These are phyloP conservation scores for Termitomyces sp. DNA, from an alignment of 768 basidiomycete species.

Conservation along the genomic window DNA sequence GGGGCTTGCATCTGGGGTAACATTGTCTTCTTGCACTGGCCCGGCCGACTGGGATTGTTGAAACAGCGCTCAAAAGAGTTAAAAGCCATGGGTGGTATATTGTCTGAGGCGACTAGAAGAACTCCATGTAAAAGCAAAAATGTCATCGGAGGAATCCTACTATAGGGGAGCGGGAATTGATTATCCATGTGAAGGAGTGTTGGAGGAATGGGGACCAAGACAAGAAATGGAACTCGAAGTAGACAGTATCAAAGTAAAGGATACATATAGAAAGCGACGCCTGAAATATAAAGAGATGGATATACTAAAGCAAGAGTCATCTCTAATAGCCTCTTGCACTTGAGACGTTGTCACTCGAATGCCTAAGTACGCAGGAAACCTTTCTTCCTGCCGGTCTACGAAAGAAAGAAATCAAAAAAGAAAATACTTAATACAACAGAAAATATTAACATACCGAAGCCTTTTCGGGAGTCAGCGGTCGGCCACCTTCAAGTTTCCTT, in stretches of 20 bases:
- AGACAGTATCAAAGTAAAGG: constrained; percentile 29
- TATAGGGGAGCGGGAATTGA: constrained; percentile 44
- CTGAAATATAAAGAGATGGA: constrained; percentile 19
- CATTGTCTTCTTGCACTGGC: not conserved
- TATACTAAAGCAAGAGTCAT: constrained; percentile 23
- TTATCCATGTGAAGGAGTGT: constrained; percentile 60
- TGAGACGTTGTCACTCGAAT: constrained; percentile 13
- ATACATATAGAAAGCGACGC: constrained; percentile 30
- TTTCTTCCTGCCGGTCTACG: constrained; percentile 62
- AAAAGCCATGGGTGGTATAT: constrained; percentile 37
- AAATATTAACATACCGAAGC: constrained; percentile 51
- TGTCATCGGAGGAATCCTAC: constrained; percentile 40
- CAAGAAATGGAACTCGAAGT: constrained; percentile 26
- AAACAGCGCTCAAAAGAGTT: constrained; percentile 7
- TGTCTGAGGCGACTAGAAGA: constrained; percentile 27
- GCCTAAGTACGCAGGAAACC: constrained; percentile 67
- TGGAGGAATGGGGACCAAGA: constrained; percentile 47
- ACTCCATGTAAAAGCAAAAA: constrained; percentile 40
- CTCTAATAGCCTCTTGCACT: constrained; percentile 23
- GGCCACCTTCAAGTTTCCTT: constrained; percentile 88
- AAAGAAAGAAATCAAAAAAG: constrained; percentile 13
- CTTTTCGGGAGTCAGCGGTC: constrained; percentile 95
- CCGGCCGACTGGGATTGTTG: not conserved
- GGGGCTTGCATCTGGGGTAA: too few species aligned
- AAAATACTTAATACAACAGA: not conserved